Evolutionary conservation across 208 protist species (phyloP).

Genomic region (Endotrypanum monterogeii): DNA sequence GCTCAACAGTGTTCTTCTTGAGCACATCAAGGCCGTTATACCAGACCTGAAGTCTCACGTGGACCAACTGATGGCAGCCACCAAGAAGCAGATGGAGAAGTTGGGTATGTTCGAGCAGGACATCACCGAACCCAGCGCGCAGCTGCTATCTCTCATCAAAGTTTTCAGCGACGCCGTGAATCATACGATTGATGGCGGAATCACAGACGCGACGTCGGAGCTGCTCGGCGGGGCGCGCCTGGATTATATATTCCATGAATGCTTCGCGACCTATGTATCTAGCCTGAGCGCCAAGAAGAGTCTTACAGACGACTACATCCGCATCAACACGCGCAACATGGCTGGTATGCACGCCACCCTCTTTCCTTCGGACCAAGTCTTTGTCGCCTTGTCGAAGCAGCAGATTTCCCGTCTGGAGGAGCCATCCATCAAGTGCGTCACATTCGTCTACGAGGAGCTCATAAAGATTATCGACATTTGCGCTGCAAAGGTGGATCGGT

Average conservation of each 20-base stretch:
- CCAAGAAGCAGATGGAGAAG: conserved; percentile 89
- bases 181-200: conserved; percentile 95
- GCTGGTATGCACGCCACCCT: conserved; percentile 95
- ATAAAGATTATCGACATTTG: conserved; percentile 90
- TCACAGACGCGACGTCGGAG: conserved; percentile 91
- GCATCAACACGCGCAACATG: conserved; percentile 96
- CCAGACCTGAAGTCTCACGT: conserved; percentile 94
- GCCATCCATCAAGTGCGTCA: conserved; percentile 94
- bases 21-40: conserved; percentile 95
- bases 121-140: conserved; percentile 79
- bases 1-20: conserved; percentile 93
- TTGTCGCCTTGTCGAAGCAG: conserved; percentile 95
- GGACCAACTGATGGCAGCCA: conserved; percentile 82
- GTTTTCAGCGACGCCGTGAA: conserved; percentile 89
- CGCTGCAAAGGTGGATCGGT: conserved; percentile 81
- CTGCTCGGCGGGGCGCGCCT: conserved; percentile 96
- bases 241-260: conserved; percentile 96
- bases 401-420: conserved; percentile 96
- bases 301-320: conserved; percentile 94
- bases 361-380: conserved; percentile 97
- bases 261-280: conserved; percentile 90
- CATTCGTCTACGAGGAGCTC: conserved; percentile 97
- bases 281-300: conserved; percentile 91
- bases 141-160: conserved; percentile 87
- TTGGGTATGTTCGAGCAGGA: conserved; percentile 88